Conservation (phyloP, 73 alveolate species). For the Paramecium biaurelia region DNA sequence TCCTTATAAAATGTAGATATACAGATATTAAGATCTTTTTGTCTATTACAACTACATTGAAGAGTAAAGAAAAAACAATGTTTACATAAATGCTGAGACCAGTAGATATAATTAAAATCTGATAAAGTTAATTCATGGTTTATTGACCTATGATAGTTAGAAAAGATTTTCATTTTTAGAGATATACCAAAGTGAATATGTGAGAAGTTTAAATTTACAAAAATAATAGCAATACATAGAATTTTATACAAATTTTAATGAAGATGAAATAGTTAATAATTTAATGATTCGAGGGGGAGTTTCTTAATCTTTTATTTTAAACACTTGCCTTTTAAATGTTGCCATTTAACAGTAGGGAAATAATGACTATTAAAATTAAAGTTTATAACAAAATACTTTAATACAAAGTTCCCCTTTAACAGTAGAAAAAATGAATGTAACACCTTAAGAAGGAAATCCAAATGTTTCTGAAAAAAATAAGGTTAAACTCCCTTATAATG, state of each 20-base stretch:
- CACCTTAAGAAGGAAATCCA: background rate
- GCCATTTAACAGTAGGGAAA: background rate
- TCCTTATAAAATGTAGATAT: background rate
- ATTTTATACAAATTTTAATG: background rate
- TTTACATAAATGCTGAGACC: background rate
- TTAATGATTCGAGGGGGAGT: background rate
- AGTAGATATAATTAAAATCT: background rate
- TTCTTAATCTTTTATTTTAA: background rate
- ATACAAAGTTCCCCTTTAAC: background rate
- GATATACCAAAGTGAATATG: background rate
- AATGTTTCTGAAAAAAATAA: background rate
- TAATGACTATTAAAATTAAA: no score
- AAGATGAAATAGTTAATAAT: background rate
- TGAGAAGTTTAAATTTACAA: background rate
- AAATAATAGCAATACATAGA: background rate
- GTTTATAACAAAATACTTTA: no score
- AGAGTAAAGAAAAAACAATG: background rate
- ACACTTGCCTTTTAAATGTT: background rate
- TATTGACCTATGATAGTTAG: background rate
- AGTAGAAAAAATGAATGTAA: background rate
- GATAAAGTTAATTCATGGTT: background rate
- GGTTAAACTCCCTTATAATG: background rate
- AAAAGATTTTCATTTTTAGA: background rate
- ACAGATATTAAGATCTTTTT: background rate
- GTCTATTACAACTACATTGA: background rate